Evolutionary conservation across 805 yeast genomes (phyloP).

Genomic region (Naumovozyma castellii): DNA sequence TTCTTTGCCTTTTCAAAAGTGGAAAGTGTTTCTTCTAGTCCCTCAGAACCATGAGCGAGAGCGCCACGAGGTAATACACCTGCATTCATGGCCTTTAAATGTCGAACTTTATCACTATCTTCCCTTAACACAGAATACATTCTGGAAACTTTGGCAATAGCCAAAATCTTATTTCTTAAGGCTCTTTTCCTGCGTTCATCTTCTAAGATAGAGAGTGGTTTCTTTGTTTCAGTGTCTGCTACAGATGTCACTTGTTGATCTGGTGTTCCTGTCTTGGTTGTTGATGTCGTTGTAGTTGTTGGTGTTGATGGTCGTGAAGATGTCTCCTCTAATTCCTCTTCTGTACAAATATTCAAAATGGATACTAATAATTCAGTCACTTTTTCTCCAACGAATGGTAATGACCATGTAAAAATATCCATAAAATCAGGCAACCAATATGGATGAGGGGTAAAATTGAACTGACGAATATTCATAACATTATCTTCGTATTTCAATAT

Average conservation of each 20-base stretch:
- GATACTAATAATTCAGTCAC: constrained; percentile 84
- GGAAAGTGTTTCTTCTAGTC: constrained; percentile 55
- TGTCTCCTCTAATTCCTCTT: constrained; percentile 68
- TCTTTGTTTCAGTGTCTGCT: background rate
- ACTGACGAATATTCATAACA: constrained; percentile 86
- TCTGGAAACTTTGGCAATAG: constrained; percentile 91
- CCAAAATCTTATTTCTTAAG: constrained; percentile 77
- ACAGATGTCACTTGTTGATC: background rate
- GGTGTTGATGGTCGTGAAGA: constrained; percentile 37
- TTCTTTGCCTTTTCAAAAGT: constrained; percentile 76
- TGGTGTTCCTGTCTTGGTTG: background rate
- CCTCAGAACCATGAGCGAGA: constrained; percentile 72
- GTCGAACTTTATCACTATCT: constrained; percentile 78
- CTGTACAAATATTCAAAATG: constrained; percentile 80
- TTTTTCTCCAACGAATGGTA: constrained; percentile 93
- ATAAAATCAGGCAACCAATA: constrained; percentile 88
- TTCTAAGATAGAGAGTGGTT: constrained; percentile 13
- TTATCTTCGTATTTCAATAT: constrained; percentile 78
- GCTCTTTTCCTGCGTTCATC: constrained; percentile 38
- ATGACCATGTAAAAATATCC: constrained; percentile 92
- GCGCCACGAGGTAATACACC: constrained; percentile 84
- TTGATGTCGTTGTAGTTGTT: constrained; percentile 30
- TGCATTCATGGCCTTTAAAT: constrained; percentile 60
- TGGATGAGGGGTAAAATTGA: constrained; percentile 82
- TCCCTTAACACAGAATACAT: constrained; percentile 84